Percentiles rank a stretch among this genome's conserved stretches.
Evolutionary conservation across 176 grass and related monocot species (phyloP).

Genomic region (Eragrostis curvula): DNA sequence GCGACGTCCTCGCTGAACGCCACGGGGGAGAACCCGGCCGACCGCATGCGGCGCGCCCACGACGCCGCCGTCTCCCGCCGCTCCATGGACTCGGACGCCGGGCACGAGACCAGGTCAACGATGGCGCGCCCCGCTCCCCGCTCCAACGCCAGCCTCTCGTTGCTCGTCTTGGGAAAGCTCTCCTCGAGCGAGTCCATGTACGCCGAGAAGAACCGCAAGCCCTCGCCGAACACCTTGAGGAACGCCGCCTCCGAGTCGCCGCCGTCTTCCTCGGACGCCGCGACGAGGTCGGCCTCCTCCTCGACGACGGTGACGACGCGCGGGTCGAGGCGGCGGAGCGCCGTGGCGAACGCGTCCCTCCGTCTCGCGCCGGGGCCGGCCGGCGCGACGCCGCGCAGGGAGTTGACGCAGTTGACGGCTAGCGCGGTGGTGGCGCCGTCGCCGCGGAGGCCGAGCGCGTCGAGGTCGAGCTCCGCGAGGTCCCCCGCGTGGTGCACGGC

Average conservation of each 20-base stretch:
- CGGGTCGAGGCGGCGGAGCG: constrained; percentile 69
- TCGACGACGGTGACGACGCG: constrained; percentile 85
- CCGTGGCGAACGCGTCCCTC: constrained; percentile 59
- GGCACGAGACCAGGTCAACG: constrained; percentile 88
- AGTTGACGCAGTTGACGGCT: constrained; percentile 87
- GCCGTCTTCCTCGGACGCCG: constrained; percentile 43
- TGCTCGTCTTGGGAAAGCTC: constrained; percentile 86
- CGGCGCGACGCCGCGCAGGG: constrained; percentile 70
- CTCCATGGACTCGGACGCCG: constrained; percentile 73
- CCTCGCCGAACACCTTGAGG: constrained; percentile 86
- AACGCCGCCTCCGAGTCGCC: constrained; percentile 70
- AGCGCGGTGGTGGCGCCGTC: constrained; percentile 57
- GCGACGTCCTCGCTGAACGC: constrained; percentile 92
- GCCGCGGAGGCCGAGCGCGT: constrained; percentile 63
- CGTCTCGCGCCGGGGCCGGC: constrained; percentile 42
- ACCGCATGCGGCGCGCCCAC: constrained; percentile 70
- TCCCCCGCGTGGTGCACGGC: constrained; percentile 82
- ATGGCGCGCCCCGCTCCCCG: constrained; percentile 73
- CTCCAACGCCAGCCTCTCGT: constrained; percentile 89
- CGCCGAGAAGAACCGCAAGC: constrained; percentile 80
- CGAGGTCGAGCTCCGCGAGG: constrained; percentile 83
- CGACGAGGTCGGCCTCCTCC: constrained; percentile 92
- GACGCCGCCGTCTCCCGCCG: constrained; percentile 71
- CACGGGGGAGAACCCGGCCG: constrained; percentile 71
- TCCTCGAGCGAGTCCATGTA: constrained; percentile 97